phyloP scores from a whole-genome alignment of 2,329 filamentous ascomycete species.

The Colletotrichum lini region DNA sequence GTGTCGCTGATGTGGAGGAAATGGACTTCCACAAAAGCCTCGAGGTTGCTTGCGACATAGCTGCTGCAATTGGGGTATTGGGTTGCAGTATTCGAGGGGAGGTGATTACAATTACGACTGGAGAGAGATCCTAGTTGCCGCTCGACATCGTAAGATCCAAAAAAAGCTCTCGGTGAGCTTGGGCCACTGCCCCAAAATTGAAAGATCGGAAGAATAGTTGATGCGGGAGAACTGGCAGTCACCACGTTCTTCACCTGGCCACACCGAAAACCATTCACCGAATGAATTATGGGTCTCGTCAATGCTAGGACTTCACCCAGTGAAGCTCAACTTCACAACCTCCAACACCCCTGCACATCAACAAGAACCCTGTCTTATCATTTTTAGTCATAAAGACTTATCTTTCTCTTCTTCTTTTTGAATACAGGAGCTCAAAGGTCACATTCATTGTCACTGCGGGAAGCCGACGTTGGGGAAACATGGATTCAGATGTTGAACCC shows the following conservation, averaged over 20 bases:
- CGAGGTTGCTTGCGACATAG: slow-evolving; percentile 58
- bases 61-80: slow-evolving; percentile 5
- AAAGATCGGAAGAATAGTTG: slow-evolving; percentile 32
- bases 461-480: background rate
- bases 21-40: slow-evolving; percentile 54
- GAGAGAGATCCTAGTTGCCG: background rate
- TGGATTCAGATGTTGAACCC: slow-evolving; percentile 34
- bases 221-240: background rate
- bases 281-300: slow-evolving; percentile 11
- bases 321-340: slow-evolving; percentile 11
- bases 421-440: background rate
- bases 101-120: background rate
- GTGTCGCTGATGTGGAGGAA: slow-evolving; percentile 50
- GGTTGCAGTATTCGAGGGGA: background rate
- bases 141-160: slow-evolving; percentile 34
- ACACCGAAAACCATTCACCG: slow-evolving; percentile 34
- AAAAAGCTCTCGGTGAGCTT: slow-evolving; percentile 34
- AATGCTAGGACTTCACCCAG: slow-evolving; percentile 13
- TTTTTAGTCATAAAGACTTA: background rate
- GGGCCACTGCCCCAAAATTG: background rate
- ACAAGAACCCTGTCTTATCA: background rate
- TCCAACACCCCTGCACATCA: slow-evolving; percentile 4
- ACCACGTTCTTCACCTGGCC: background rate
- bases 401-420: background rate
- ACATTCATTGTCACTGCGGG: background rate